Percentiles rank a stretch among this genome's conserved stretches.
These are phyloP conservation scores for Globisporangium nunn DNA, from an alignment of 352 stramenopile genomes.

Conservation along the genomic window DNA sequence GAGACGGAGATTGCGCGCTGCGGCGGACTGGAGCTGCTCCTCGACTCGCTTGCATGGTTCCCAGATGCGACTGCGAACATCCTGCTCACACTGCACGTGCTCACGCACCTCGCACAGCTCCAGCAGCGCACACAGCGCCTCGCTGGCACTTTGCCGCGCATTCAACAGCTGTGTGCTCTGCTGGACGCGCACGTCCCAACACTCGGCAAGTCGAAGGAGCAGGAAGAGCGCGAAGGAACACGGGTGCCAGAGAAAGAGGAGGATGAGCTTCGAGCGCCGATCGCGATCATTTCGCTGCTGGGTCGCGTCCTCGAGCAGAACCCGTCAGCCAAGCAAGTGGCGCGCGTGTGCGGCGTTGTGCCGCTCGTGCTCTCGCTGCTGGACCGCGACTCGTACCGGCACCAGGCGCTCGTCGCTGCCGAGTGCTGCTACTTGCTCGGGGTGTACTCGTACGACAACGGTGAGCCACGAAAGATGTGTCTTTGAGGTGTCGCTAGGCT, in stretches of 20 bases:
- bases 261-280: slow-evolving; percentile 10
- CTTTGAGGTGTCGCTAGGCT: too few relatives aligned
- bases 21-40: slow-evolving; percentile 19
- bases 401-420: slow-evolving; percentile 24
- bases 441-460: slow-evolving; percentile 48
- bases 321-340: slow-evolving; percentile 28
- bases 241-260: slow-evolving; percentile 6
- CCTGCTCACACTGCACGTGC: slow-evolving; percentile 21
- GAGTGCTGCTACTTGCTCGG: slow-evolving; percentile 53
- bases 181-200: slow-evolving; percentile 15
- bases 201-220: slow-evolving; percentile 3
- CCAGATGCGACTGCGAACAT: slow-evolving; percentile 12
- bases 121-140: slow-evolving; percentile 20
- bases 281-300: slow-evolving; percentile 13
- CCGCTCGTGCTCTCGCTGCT: slow-evolving; percentile 24
- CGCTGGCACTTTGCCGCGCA: slow-evolving; percentile 13
- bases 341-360: slow-evolving; percentile 20
- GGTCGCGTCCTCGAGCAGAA: slow-evolving; percentile 22
- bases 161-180: slow-evolving; percentile 21
- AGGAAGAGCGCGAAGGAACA: slow-evolving; percentile 8
- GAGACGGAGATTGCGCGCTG: slow-evolving; percentile 27
- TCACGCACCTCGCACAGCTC: slow-evolving; percentile 22
- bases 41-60: slow-evolving; percentile 23
- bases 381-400: slow-evolving; percentile 17
- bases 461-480: slow-evolving; percentile 17